Conservation (phyloP, 345 rosid species). For the Eucalyptus paniculata region DNA sequence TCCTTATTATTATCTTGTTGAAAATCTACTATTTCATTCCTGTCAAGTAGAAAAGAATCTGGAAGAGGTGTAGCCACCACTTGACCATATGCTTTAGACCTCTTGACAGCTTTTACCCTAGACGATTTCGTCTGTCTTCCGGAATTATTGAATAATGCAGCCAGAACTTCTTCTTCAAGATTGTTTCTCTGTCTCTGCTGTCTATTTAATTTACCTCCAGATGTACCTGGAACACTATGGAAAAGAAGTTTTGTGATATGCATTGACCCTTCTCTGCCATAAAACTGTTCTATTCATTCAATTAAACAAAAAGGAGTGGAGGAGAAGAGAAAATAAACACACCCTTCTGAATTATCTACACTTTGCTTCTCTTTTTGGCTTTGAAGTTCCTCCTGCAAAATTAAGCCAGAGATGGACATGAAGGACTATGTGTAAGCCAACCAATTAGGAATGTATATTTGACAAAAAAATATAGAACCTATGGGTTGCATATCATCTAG, state of each 20-base stretch:
- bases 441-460: neutral
- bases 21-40: neutral
- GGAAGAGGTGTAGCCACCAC: constrained; percentile 15
- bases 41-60: constrained; percentile 4
- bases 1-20: neutral
- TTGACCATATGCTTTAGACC: constrained; percentile 13
- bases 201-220: neutral
- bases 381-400: neutral
- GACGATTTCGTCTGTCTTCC: constrained; percentile 10
- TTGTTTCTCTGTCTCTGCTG: neutral
- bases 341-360: neutral
- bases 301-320: neutral
- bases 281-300: neutral
- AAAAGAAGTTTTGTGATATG: neutral
- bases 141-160: constrained; percentile 14
- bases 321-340: neutral
- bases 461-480: neutral
- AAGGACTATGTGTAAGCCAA: neutral
- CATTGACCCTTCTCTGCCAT: neutral
- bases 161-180: constrained; percentile 29
- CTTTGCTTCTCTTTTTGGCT: neutral
- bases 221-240: neutral
- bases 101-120: neutral
- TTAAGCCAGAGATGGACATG: neutral
- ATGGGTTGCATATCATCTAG: neutral